A percentile compares a stretch with the other conserved stretches of the same genome.
These are phyloP conservation scores for Eucalyptus curtisii DNA, from an alignment of 345 rosid species.

Conservation along the genomic window DNA sequence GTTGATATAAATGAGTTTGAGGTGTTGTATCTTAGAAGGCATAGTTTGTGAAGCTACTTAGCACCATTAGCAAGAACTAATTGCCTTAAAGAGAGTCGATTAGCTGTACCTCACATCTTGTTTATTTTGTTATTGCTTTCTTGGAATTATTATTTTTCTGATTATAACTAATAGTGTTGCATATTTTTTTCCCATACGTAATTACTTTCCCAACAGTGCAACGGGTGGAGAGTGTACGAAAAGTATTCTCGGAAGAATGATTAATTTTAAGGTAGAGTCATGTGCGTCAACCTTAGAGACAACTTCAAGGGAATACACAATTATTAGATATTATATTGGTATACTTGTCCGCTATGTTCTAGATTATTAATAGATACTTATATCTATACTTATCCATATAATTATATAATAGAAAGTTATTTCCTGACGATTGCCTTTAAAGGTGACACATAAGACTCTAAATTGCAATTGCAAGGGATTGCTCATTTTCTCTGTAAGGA, in stretches of 20 bases:
- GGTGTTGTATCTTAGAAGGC: too few relatives aligned
- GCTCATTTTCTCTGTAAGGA: neutral
- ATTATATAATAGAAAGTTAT: neutral
- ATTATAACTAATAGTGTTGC: too few relatives aligned
- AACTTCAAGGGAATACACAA: neutral
- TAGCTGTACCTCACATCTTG: too few relatives aligned
- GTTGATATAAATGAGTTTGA: too few relatives aligned
- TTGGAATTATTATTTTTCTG: too few relatives aligned
- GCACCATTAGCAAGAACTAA: too few relatives aligned
- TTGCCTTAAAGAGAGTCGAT: too few relatives aligned
- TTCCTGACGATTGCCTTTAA: neutral
- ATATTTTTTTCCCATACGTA: too few relatives aligned
- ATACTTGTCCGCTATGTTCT: neutral
- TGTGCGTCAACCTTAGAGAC: neutral
- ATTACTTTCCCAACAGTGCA: too few relatives aligned
- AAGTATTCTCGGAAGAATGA: neutral
- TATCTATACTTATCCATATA: neutral
- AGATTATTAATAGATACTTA: neutral
- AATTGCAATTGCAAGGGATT: neutral
- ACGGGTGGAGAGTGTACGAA: neutral
- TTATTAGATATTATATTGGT: neutral
- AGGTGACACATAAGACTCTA: neutral
- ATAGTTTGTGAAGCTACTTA: too few relatives aligned
- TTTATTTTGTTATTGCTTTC: too few relatives aligned
- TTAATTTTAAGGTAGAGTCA: neutral